Evolutionary conservation across 2,329 filamentous ascomycete species (phyloP), one percentile per base, ranked within the genome.

Genomic region (Blastomyces gilchristii): DNA sequence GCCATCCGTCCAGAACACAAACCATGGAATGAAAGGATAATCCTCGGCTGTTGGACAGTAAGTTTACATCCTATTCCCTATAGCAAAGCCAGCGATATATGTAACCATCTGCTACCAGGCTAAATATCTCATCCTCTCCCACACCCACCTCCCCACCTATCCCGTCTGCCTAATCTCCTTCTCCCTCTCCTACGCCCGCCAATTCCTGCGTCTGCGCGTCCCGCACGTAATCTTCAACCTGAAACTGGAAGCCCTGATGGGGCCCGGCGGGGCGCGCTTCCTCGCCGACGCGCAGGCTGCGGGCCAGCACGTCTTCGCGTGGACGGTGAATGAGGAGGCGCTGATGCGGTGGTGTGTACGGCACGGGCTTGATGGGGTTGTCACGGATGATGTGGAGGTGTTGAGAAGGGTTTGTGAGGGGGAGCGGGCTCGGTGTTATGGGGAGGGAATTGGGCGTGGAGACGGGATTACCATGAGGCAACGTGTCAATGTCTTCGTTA

Each of bases 341-440:
- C 83, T 85, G 75, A 97, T 97, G 92, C 82, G 85, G 69, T 96
- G 91, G 90, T 83, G 85, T 66, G 84, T 96, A 43, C 75, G 80
- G 37, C 77, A 83, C 52, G 73, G 75, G 2, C 77, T 96, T 0
- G 89, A 96, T 68, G 92, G 90, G 0, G 87, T 96, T 4, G 86
- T 96, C 61, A 96, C 91, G 0, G 92, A 97, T 71, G 86, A 96
- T 68, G 89, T 90, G 0, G 82, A 31, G 1, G 2, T 63, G 53
- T 63, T 60, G n/a, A 16, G 49, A 39, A 25, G 58, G 58, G 43
- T 57, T 39, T 56, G 58, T 31, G 62, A 58, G 41, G 60, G 43
- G 41, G 41, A 59, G 59, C 39, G 57, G 8, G 61, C 1, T 11
- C 41, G 57, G 1, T 14, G 22, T 11, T 50, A 9, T 22, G 41